Base-by-base conservation (phyloP, 2,329 filamentous ascomycete genomes). In the Fusarium sp. region DNA sequence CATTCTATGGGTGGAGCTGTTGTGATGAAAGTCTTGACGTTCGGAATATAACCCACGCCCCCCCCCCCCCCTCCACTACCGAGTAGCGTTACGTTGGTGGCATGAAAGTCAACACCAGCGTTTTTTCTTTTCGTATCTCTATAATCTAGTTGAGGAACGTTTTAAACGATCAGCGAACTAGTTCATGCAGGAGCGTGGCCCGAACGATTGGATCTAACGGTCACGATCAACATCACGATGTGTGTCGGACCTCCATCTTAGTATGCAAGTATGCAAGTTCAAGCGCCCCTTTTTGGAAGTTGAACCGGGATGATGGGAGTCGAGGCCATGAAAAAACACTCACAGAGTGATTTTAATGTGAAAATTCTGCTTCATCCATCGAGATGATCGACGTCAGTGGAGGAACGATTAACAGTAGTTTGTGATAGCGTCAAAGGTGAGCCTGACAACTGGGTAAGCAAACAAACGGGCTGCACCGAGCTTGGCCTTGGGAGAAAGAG, bases 71-170 rank as follows among this genome's bases (percentile, higher is more conserved):
- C 23, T 23, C 28, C 46, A 36, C 20, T 13, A 6, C 33, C 11
- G 16, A 33, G 38, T 36, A 46, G 40, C 41, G 45, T 49, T 40
- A 59, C 42, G 54, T 42, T 52, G 59, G 52, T 57, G 46, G 59
- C 53, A 50, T 36, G 20, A 49, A 8, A 37, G 31, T 42, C 40
- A 44, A 61, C 33, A 20, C 26, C 26, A 36, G 12, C 20, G 42
- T 33, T 44, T 23, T 52, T 16, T 36, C 33, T 36, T 23, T 23
- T 23, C 15, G 13, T 36, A 36, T 11, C 15, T 36, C 33, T 7
- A 6, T 6, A 36, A 7, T 23, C 20, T 31, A 20, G 20, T 15
- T 18, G 33, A 34, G 30, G 37, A 62, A 38, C 36, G 30, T 49
- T 62, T 63, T 23, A 26, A 9, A 3, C 18, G 13, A 34, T 57